Evolutionary conservation across 306 rosid species (phyloP).

Genomic region (Cicer pinnatifidum): DNA sequence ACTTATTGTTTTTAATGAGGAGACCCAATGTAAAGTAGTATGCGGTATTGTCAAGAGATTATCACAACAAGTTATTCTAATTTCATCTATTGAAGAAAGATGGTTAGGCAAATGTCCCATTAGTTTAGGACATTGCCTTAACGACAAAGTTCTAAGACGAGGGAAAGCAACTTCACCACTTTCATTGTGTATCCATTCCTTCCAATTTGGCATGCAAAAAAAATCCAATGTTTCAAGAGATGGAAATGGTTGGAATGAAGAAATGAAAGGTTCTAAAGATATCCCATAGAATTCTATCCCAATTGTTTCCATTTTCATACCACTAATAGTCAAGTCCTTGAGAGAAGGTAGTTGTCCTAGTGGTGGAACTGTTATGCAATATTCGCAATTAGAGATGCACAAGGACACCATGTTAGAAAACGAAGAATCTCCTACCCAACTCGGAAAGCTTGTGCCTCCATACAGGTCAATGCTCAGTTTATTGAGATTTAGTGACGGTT

Average conservation of each 20-base stretch:
- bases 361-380: too few species aligned
- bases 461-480: too few species aligned
- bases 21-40: neutral
- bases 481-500: too few species aligned
- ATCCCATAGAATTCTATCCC: neutral
- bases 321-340: too few species aligned
- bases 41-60: neutral
- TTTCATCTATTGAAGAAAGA: neutral
- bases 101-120: conserved; percentile 6
- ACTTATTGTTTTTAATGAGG: neutral
- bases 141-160: neutral
- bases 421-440: too few species aligned
- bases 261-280: neutral
- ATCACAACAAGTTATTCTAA: neutral
- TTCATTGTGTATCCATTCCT: conserved; percentile 14
- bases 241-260: conserved; percentile 20
- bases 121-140: neutral
- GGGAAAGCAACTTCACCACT: neutral
- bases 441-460: too few species aligned
- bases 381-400: too few species aligned
- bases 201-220: neutral
- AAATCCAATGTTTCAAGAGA: neutral
- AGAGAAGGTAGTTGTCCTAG: too few species aligned
- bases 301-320: neutral
- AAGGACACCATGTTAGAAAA: too few species aligned